Conservation (phyloP, 2,329 filamentous ascomycete genomes). For the Coleophoma crateriformis region DNA sequence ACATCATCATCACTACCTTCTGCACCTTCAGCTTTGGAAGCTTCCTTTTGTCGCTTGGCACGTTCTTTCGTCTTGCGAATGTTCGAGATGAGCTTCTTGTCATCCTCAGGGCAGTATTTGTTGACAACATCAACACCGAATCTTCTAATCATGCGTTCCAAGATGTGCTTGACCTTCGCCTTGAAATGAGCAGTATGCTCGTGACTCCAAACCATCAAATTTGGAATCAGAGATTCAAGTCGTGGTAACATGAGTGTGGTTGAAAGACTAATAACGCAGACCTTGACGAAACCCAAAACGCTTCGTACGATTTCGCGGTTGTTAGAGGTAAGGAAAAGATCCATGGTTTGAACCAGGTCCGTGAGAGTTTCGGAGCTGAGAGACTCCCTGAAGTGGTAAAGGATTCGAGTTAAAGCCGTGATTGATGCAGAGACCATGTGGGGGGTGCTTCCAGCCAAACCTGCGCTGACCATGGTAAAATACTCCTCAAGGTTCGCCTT, state of each 20-base stretch:
- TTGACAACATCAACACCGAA: conserved; percentile 82
- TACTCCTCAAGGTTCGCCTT: conserved; percentile 87
- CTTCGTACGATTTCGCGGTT: conserved; percentile 96
- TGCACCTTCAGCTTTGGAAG: conserved; percentile 49
- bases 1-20: conserved; percentile 53
- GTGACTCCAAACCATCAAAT: conserved; percentile 92
- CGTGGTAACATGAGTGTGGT: conserved; percentile 73
- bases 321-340: conserved; percentile 91
- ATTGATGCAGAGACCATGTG: conserved; percentile 99
- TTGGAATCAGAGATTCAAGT: conserved; percentile 73
- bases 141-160: conserved; percentile 87
- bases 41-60: conserved; percentile 82
- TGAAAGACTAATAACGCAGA: conserved; percentile 83
- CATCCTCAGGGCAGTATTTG: conserved; percentile 74
- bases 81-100: conserved; percentile 86
- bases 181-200: conserved; percentile 98
- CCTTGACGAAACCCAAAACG: conserved; percentile 93
- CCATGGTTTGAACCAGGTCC: conserved; percentile 90
- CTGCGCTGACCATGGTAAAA: conserved; percentile 96
- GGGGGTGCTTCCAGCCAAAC: conserved; percentile 84
- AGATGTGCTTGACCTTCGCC: conserved; percentile 94
- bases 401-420: conserved; percentile 84
- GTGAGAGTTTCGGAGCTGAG: conserved; percentile 65
- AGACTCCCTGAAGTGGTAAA: conserved; percentile 80
- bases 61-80: conserved; percentile 94